Evolutionary conservation across 2,329 filamentous ascomycete genomes (phyloP).

Genomic region (Chlorencoelia australis): DNA sequence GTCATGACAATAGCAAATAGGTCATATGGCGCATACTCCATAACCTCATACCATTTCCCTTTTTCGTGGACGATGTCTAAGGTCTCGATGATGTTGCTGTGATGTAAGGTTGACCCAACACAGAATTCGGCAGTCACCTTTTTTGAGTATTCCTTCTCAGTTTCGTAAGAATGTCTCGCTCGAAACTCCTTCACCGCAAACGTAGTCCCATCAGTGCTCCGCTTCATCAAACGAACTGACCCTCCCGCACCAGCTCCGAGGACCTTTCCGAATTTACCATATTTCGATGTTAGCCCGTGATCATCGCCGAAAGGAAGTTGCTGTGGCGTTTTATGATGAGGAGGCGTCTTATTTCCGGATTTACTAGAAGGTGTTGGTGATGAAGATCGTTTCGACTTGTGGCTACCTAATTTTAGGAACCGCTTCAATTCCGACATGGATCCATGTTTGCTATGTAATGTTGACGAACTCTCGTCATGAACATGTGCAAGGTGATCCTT

Average conservation of each 20-base stretch:
- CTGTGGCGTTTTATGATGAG: slow-evolving; percentile 38
- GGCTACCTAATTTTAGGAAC: slow-evolving; percentile 78
- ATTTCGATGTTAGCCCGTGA: slow-evolving; percentile 80
- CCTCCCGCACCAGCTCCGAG: slow-evolving; percentile 90
- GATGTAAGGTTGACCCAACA: slow-evolving; percentile 90
- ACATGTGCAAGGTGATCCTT: slow-evolving; percentile 36
- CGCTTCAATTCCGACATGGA: slow-evolving; percentile 94
- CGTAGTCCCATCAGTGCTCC: slow-evolving; percentile 81
- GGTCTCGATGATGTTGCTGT: slow-evolving; percentile 97
- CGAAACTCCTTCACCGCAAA: slow-evolving; percentile 98
- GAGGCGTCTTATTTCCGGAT: slow-evolving; percentile 38
- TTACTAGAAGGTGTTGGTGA: slow-evolving; percentile 42
- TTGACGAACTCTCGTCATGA: slow-evolving; percentile 36
- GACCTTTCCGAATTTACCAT: slow-evolving; percentile 91
- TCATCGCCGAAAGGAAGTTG: slow-evolving; percentile 90
- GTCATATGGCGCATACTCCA: slow-evolving; percentile 96
- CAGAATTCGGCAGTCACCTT: slow-evolving; percentile 98
- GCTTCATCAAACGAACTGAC: slow-evolving; percentile 88
- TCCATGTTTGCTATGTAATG: slow-evolving; percentile 48
- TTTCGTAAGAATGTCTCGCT: slow-evolving; percentile 84
- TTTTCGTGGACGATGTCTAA: slow-evolving; percentile 94
- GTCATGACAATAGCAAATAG: slow-evolving; percentile 99
- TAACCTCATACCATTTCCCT: slow-evolving; percentile 92
- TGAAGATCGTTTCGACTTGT: slow-evolving; percentile 55
- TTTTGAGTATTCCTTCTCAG: slow-evolving; percentile 91